A percentile compares a stretch with the other conserved stretches of the same genome.
phyloP scores from a whole-genome alignment of 1,284 basidiomycete genomes.

The Moesziomyces sp. region DNA sequence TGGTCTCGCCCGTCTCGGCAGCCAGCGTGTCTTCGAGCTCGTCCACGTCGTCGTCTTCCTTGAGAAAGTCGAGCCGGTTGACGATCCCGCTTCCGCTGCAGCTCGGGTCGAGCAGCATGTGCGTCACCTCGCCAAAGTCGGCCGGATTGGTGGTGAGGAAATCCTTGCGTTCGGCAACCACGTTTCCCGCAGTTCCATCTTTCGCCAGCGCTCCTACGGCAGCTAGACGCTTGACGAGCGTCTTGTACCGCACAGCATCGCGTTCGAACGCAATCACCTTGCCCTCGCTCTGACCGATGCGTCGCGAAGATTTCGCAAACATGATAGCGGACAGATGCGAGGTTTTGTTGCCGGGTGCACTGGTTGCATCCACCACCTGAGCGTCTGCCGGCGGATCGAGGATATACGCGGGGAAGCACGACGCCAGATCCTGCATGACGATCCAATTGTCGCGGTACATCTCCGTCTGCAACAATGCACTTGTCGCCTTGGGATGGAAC shows the following conservation, averaged over 20 bases:
- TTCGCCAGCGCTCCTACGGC: constrained; percentile 19
- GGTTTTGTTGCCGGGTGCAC: constrained; percentile 98
- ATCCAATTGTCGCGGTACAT: constrained; percentile 80
- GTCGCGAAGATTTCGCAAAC: constrained; percentile 1
- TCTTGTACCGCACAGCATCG: constrained; percentile 35
- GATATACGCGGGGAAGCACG: constrained; percentile 91
- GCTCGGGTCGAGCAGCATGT: constrained; percentile 63
- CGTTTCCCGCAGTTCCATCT: constrained; percentile 40
- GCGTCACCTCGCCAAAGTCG: constrained; percentile 33
- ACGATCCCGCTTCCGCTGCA: constrained; percentile 64
- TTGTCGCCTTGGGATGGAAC: constrained; percentile 74
- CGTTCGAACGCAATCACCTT: constrained; percentile 58
- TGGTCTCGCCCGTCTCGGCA: constrained; percentile 1
- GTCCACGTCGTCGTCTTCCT: constrained; percentile 43
- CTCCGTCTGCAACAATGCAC: constrained; percentile 43
- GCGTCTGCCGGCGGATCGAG: constrained; percentile 31
- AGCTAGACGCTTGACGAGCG: constrained; percentile 20
- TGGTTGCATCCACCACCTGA: constrained; percentile 88
- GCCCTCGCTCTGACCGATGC: background rate
- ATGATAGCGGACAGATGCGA: constrained; percentile 85
- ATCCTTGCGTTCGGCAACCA: constrained; percentile 45
- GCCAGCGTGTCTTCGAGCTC: background rate
- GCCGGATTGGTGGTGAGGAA: constrained; percentile 52
- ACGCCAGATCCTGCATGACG: constrained; percentile 96
- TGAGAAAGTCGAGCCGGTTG: constrained; percentile 60